Evolutionary conservation across 805 yeast genomes (phyloP).

Genomic region (Wickerhamomyces bovis): DNA sequence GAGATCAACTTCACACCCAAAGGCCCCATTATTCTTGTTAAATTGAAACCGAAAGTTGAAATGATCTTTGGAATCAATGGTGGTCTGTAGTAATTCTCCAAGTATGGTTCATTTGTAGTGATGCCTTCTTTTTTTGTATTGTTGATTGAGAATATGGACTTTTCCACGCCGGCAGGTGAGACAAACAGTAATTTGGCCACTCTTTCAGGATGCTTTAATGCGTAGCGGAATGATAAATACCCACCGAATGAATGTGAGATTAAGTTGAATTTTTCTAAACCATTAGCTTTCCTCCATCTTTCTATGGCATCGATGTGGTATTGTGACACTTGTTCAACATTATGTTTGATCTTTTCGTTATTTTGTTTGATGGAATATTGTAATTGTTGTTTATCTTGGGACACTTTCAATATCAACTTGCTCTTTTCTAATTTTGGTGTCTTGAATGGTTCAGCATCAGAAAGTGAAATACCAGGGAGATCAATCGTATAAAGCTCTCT

Average conservation of each 20-base stretch:
- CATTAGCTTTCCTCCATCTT: constrained; percentile 49
- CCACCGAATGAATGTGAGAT: constrained; percentile 82
- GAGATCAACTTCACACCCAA: constrained; percentile 33
- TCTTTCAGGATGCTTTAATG: constrained; percentile 49
- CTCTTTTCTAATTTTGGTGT: constrained; percentile 1
- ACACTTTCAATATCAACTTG: constrained; percentile 10
- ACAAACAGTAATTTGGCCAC: constrained; percentile 52
- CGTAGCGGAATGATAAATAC: constrained; percentile 59
- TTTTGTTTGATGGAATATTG: constrained; percentile 16
- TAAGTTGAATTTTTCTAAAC: constrained; percentile 49
- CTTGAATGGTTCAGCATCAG: constrained; percentile 28
- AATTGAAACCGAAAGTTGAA: constrained; percentile 35
- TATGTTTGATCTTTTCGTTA: constrained; percentile 12
- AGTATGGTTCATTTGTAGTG: constrained; percentile 13
- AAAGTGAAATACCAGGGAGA: constrained; percentile 65
- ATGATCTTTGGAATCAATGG: constrained; percentile 26
- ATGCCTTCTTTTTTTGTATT: constrained; percentile 18
- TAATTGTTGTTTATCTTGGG: background rate
- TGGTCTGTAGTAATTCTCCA: constrained; percentile 23
- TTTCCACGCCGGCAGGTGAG: constrained; percentile 77
- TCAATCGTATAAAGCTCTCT: constrained; percentile 66
- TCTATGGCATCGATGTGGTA: constrained; percentile 58
- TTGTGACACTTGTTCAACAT: constrained; percentile 38
- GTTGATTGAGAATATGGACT: constrained; percentile 54
- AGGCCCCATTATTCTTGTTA: constrained; percentile 42